Percentiles rank a stretch among this genome's conserved stretches.
These are phyloP conservation scores for Xylaria sp. DNA, from an alignment of 2,329 filamentous ascomycete species.

Conservation along the genomic window DNA sequence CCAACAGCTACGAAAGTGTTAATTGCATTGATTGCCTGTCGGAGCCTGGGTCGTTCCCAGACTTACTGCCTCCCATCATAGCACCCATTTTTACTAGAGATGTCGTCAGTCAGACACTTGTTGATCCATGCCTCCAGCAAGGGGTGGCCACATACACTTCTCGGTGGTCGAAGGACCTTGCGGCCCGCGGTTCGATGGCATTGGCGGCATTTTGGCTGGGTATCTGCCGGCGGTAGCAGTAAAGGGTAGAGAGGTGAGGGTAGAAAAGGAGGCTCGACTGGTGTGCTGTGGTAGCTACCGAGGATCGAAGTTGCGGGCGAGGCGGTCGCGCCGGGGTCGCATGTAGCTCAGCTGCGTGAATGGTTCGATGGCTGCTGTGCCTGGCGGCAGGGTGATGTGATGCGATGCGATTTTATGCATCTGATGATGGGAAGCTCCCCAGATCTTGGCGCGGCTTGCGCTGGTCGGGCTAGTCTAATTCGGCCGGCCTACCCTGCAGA, in stretches of 20 bases:
- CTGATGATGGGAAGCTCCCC: slow-evolving; percentile 18
- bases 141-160: slow-evolving; percentile 59
- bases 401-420: slow-evolving; percentile 21
- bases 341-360: background rate
- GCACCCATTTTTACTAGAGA: slow-evolving; percentile 91
- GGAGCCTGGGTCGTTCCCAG: background rate
- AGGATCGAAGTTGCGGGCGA: background rate
- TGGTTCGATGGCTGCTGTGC: slow-evolving; percentile 9
- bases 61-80: slow-evolving; percentile 97
- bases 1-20: slow-evolving; percentile 73
- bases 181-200: slow-evolving; percentile 57
- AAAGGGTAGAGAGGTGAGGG: background rate
- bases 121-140: background rate
- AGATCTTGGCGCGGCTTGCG: slow-evolving; percentile 29
- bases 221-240: background rate
- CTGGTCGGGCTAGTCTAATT: background rate
- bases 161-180: slow-evolving; percentile 71
- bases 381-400: slow-evolving; percentile 7
- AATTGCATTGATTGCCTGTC: slow-evolving; percentile 13
- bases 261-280: background rate
- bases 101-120: slow-evolving; percentile 38
- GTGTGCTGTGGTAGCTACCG: background rate
- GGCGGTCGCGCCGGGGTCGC: background rate
- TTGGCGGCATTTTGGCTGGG: slow-evolving; percentile 55
- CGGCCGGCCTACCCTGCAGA: slow-evolving; percentile 1